Percentiles rank a stretch among this genome's conserved stretches.
These are phyloP conservation scores for Ramalina peruviana DNA, from an alignment of 495 filamentous ascomycete species.

Conservation along the genomic window DNA sequence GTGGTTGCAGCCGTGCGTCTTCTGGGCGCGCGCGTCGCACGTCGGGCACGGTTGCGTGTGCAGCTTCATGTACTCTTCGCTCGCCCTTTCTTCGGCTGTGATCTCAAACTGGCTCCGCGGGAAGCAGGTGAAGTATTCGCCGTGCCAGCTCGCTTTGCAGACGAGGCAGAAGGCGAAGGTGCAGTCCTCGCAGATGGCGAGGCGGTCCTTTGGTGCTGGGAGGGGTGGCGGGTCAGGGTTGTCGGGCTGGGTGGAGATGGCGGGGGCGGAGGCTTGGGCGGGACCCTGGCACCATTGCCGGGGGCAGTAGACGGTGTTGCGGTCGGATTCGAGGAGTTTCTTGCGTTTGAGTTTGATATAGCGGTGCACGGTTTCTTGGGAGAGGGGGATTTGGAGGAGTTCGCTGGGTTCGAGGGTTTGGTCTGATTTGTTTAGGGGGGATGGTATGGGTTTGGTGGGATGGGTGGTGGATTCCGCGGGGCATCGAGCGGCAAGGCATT, in stretches of 20 bases:
- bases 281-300: constrained; percentile 87
- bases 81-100: constrained; percentile 70
- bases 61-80: constrained; percentile 60
- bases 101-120: constrained; percentile 48
- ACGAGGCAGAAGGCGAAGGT: constrained; percentile 78
- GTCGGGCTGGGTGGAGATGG: constrained; percentile 28
- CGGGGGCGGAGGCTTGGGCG: constrained; percentile 58
- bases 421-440: constrained; percentile 33
- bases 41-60: constrained; percentile 87
- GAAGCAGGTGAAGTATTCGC: constrained; percentile 54
- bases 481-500: constrained; percentile 65
- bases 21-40: constrained; percentile 72
- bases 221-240: constrained; percentile 24
- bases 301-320: constrained; percentile 86
- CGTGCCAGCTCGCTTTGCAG: constrained; percentile 74
- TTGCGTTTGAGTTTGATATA: constrained; percentile 87
- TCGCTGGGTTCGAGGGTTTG: constrained; percentile 71
- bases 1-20: constrained; percentile 91
- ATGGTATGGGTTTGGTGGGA: constrained; percentile 10
- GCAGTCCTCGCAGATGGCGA: constrained; percentile 82
- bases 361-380: constrained; percentile 59
- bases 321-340: constrained; percentile 77
- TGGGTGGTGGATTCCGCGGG: constrained; percentile 19
- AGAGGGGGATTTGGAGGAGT: constrained; percentile 70
- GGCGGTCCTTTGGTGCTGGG: constrained; percentile 40